Evolutionary conservation across 768 basidiomycete genomes (phyloP), one percentile per base, ranked within the genome.

Genomic region (Trametes coccinea): DNA sequence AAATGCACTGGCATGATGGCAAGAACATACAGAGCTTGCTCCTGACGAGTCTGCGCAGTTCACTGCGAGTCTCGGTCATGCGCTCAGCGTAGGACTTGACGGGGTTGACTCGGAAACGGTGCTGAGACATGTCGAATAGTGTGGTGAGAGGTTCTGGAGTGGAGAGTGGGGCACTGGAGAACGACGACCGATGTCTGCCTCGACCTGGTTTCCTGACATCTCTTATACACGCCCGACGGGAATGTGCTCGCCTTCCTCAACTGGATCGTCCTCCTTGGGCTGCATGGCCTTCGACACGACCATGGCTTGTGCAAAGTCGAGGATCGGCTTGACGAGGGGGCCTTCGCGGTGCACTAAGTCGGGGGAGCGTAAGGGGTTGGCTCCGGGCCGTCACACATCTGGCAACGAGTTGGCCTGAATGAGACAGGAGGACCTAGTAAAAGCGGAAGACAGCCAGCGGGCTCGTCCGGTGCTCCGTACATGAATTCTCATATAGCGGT

Each of bases 41-140:
- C 49, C 58, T 60, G 40, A 72, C 67, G 43, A 70, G 66, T 11
- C 54, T 61, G 30, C 71, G 69, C 11, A 72, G 62, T 53, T 69
- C 68, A 34, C 56, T 59, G 16, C 71, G 67, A 5, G 71, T 70
- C 59, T 68, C 61, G 9, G 68, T 69, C 71, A 72, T 72, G 33
- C 69, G 64, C 58, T 72, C 71, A 22, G 68, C 67, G 53, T 72
- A 72, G 17, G 69, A 60, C 55, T 59, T 63, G 31, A 53, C 59
- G 2, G 68, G 68, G 61, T 67, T 66, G 34, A 70, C 55, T 29
- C 69, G 71, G 63, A 70, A 72, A 48, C 61, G 65, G 66, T 67
- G 57, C 40, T 66, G 60, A n/a, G 55, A 52, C 50, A 59, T 59
- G 49, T 5, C 29, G 40, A 1, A 13, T 11, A 5, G 22, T 27